Conservation (phyloP, 2,329 filamentous ascomycete species). For the Chalara sp. region DNA sequence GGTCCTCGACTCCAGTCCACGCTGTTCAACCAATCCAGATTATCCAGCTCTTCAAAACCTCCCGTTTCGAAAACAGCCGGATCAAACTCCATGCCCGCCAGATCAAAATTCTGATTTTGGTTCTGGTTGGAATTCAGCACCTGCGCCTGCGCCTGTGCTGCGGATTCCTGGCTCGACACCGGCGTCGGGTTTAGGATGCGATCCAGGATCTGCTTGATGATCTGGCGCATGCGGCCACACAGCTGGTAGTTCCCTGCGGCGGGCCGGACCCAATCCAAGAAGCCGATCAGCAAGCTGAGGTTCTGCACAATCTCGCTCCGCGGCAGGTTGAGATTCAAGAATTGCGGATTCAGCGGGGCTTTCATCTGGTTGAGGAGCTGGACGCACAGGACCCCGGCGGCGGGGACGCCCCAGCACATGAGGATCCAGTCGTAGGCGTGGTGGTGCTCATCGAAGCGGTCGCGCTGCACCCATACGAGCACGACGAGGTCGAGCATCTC, state of each 20-base stretch:
- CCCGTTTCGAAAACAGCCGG: slow-evolving; percentile 14
- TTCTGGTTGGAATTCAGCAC: not conserved
- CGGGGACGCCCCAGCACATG: slow-evolving; percentile 43
- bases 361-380: slow-evolving; percentile 40
- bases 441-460: slow-evolving; percentile 35
- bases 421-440: slow-evolving; percentile 41
- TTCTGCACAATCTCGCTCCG: slow-evolving; percentile 44
- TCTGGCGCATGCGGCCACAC: slow-evolving; percentile 38
- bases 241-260: slow-evolving; percentile 41
- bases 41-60: slow-evolving; percentile 15
- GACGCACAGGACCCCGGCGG: slow-evolving; percentile 42
- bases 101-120: slow-evolving; percentile 2
- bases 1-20: slow-evolving; percentile 25
- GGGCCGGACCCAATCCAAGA: slow-evolving; percentile 43
- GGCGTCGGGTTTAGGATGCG: slow-evolving; percentile 37
- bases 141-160: not conserved
- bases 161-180: slow-evolving; percentile 5
- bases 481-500: slow-evolving; percentile 41
- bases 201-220: slow-evolving; percentile 45
- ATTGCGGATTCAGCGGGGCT: slow-evolving; percentile 21
- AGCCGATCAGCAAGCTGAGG: slow-evolving; percentile 42
- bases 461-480: slow-evolving; percentile 42
- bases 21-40: slow-evolving; percentile 25
- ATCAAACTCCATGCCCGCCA: slow-evolving; percentile 7
- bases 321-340: slow-evolving; percentile 30